Evolutionary conservation across 441 rosid species (phyloP).

Genomic region (Populus hybrid): DNA sequence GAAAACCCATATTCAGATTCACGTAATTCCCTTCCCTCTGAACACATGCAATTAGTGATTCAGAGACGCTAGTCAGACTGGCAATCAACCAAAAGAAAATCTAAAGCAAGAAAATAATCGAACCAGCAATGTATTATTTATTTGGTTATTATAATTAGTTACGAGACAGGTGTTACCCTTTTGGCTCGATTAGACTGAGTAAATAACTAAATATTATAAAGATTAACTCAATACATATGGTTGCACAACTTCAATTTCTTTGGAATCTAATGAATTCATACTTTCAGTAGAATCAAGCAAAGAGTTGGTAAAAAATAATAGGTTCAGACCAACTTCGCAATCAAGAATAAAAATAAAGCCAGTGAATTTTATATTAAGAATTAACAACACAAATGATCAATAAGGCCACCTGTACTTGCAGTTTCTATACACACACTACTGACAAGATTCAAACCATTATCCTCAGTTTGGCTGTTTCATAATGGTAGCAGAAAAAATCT

Average conservation of each 20-base stretch:
- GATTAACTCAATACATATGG: not conserved
- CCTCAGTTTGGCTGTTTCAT: not conserved
- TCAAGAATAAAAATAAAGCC: not conserved
- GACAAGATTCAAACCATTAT: slow-evolving; percentile 7
- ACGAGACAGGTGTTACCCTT: too few relatives aligned
- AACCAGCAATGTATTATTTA: not conserved
- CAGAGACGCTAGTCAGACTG: not conserved
- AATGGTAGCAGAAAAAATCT: not conserved
- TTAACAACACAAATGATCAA: not conserved
- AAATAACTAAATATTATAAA: not conserved
- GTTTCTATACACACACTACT: not conserved
- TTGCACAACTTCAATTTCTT: not conserved
- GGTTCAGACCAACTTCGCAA: not conserved
- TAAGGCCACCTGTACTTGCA: slow-evolving; percentile 12
- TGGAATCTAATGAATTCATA: not conserved
- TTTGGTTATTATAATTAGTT: not conserved
- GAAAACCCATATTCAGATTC: not conserved
- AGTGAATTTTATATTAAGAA: not conserved
- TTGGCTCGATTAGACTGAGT: not conserved
- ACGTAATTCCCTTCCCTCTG: not conserved
- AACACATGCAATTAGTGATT: not conserved
- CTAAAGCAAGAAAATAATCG: not conserved
- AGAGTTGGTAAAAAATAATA: not conserved
- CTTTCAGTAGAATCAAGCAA: not conserved
- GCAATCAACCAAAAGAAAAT: not conserved